Evolutionary conservation across 148 eudicot genomes (phyloP), one percentile per base, ranked within the genome.

Genomic region (Chenopodium quinoa): DNA sequence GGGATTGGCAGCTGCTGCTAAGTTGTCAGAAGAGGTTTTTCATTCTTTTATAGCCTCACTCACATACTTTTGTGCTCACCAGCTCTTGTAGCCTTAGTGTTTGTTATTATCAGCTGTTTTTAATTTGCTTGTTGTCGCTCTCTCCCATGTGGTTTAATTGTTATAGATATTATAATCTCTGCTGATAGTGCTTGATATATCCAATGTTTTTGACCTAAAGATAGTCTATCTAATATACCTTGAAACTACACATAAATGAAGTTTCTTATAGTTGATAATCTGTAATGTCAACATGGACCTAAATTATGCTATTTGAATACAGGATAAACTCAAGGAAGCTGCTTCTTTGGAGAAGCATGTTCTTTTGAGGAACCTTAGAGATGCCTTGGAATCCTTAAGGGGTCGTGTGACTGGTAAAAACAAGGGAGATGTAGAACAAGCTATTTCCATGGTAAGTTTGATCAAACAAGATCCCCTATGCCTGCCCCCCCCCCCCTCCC

Each of bases 261-360:
- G 74, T 12, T 48, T 46, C 9, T 1, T 20, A 1, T 1, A 34
- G 25, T 2, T 71, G 16, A 40, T 34, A 7, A 7, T 71, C 25
- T 37, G 40, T n/a, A 79, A 54, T 19, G 27, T 48, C 69, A 68
- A 11, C 77, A 31, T 71, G 47, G 72, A 31, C 73, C 77, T 85
- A 62, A 81, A 73, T 67, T 17, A 37, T 82, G 80, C 73, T 65
- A 66, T 40, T 31, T 68, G 25, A 81, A 71, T 80, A 23, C 88
- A 95, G 97, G 96, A 94, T 73, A 92, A 91, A 83, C 87, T 93
- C 34, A 88, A 91, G 86, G 99, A 93, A 85, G 94, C 95, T 73
- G 97, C 95, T 83, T 91, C 97, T 47, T 79, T 94, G 86, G 99
- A 96, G 92, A 92, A 96, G 79, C 99, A 96, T 79, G 99, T 96